Percentiles rank a stretch among this genome's conserved stretches.
Evolutionary conservation across 352 stramenopile genomes (phyloP).

Genomic region (Phytophthora cajani): DNA sequence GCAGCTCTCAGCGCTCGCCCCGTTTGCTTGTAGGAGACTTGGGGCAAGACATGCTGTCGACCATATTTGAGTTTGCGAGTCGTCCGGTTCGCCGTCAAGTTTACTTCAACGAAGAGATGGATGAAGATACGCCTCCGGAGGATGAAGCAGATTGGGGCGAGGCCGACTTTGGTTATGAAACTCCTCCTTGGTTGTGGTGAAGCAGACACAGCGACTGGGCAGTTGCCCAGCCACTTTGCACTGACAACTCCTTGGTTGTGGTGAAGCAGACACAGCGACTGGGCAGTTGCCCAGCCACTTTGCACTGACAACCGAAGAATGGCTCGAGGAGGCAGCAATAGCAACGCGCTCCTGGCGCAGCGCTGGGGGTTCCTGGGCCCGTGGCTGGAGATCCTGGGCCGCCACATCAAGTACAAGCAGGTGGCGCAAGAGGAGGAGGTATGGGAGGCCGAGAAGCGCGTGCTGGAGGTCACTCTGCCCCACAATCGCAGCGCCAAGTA

Average conservation of each 20-base stretch:
- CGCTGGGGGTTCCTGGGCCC: not conserved
- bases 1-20: not conserved
- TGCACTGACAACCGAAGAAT: not conserved
- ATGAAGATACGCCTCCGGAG: not conserved
- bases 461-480: not conserved
- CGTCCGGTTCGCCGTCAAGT: not conserved
- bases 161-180: not conserved
- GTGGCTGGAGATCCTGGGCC: not conserved
- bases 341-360: not conserved
- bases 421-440: not conserved
- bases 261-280: not conserved
- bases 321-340: not conserved
- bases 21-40: not conserved
- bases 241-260: not conserved
- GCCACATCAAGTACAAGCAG: constrained; percentile 4
- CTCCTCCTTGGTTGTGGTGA: not conserved
- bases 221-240: too few relatives aligned
- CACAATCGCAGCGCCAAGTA: too few relatives aligned
- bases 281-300: too few relatives aligned
- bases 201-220: not conserved
- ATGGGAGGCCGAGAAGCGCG: constrained; percentile 5
- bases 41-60: not conserved
- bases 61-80: not conserved
- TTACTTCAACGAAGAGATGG: not conserved
- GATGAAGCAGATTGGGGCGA: not conserved